phyloP scores from a whole-genome alignment of 345 rosid genomes.

The Salix exigua region DNA sequence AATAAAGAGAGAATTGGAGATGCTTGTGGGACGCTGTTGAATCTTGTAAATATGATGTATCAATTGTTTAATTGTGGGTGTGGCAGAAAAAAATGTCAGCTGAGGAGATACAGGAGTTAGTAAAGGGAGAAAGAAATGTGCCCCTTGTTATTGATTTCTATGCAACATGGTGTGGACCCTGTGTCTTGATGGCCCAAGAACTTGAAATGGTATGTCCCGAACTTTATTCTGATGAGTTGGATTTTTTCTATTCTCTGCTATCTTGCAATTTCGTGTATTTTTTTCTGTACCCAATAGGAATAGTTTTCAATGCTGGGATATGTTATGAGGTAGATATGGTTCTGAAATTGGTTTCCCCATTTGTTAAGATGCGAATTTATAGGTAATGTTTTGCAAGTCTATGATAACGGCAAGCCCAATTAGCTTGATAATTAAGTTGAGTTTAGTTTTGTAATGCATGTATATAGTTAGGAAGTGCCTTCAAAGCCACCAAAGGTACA shows the following conservation, averaged over 20 bases:
- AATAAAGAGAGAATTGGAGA: not conserved
- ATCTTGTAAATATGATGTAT: not conserved
- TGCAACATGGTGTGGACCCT: slow-evolving; percentile 98
- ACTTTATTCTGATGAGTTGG: not conserved
- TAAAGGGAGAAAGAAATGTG: slow-evolving; percentile 71
- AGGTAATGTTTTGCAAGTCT: not conserved
- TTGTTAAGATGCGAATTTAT: not conserved
- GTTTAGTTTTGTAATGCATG: not conserved
- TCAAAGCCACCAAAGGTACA: not conserved
- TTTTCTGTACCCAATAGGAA: not conserved
- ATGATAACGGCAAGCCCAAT: not conserved
- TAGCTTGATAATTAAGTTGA: not conserved
- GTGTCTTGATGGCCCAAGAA: slow-evolving; percentile 89
- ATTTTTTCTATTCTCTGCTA: not conserved
- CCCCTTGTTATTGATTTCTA: slow-evolving; percentile 85
- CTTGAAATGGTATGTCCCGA: slow-evolving; percentile 67
- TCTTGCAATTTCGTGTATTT: not conserved
- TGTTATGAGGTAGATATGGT: not conserved
- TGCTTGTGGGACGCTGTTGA: not conserved
- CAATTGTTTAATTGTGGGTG: slow-evolving; percentile 5
- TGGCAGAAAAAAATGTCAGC: slow-evolving; percentile 68
- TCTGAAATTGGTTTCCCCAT: not conserved
- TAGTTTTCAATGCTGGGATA: not conserved
- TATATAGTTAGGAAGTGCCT: not conserved
- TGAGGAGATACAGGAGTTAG: slow-evolving; percentile 73